Percentiles rank a stretch among this genome's conserved stretches.
phyloP scores from a whole-genome alignment of 2,329 filamentous ascomycete species.

The Cladophialophora bantiana region DNA sequence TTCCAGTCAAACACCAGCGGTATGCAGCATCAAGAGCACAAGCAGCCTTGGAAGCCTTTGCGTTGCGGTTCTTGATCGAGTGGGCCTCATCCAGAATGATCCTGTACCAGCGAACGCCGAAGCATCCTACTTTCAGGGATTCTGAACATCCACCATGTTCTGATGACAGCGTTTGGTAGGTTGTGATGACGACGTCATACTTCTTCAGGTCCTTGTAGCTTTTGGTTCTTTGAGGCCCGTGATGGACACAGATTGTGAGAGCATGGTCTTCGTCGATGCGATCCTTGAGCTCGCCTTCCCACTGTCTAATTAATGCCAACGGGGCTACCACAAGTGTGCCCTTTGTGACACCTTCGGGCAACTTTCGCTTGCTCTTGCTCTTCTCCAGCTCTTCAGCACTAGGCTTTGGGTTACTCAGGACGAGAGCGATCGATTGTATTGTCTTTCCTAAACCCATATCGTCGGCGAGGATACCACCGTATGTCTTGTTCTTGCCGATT shows the following conservation, averaged over 20 bases:
- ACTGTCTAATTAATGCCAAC: slow-evolving; percentile 92
- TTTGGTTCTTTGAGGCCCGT: slow-evolving; percentile 86
- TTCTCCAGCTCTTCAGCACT: slow-evolving; percentile 52
- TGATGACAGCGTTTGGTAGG: slow-evolving; percentile 92
- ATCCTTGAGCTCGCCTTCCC: slow-evolving; percentile 90
- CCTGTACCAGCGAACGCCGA: slow-evolving; percentile 92
- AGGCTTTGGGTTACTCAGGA: slow-evolving; percentile 81
- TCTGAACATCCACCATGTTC: slow-evolving; percentile 75
- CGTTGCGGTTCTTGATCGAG: slow-evolving; percentile 97
- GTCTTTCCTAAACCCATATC: slow-evolving; percentile 98
- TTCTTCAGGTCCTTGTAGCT: slow-evolving; percentile 75
- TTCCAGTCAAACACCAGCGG: slow-evolving; percentile 94
- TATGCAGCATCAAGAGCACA: slow-evolving; percentile 86
- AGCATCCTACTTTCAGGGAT: slow-evolving; percentile 78
- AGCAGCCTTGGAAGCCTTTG: slow-evolving; percentile 91
- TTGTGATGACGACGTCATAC: slow-evolving; percentile 96
- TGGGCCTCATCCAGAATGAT: slow-evolving; percentile 96
- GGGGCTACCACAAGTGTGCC: slow-evolving; percentile 92
- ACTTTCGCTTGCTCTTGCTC: slow-evolving; percentile 66
- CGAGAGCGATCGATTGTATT: slow-evolving; percentile 86
- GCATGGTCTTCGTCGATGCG: slow-evolving; percentile 74
- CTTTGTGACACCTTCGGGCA: slow-evolving; percentile 73
- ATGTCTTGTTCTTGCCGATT: slow-evolving; percentile 81
- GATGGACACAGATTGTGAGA: slow-evolving; percentile 85
- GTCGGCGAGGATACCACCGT: slow-evolving; percentile 92